A percentile compares a stretch with the other conserved stretches of the same genome.
Evolutionary conservation across 2,329 filamentous ascomycete genomes (phyloP).

Genomic region (Gaeumannomyces tritici): DNA sequence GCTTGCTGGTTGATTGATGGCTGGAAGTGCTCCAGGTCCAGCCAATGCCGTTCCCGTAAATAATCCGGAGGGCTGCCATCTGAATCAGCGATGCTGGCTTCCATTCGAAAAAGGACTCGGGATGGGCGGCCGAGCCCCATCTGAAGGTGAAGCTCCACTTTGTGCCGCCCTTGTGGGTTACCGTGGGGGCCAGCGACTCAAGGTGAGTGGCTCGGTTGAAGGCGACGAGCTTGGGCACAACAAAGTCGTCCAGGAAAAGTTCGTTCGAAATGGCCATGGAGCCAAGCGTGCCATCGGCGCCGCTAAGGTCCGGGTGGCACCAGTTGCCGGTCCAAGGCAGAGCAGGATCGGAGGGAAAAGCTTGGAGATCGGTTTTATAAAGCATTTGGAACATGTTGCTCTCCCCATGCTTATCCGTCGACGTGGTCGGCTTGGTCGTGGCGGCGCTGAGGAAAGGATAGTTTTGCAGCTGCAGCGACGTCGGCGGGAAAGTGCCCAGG

Average conservation of each 20-base stretch:
- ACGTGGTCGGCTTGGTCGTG: not conserved
- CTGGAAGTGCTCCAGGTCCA: not conserved
- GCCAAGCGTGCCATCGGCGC: not conserved
- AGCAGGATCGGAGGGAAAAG: not conserved
- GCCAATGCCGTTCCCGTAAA: not conserved
- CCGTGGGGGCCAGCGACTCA: not conserved
- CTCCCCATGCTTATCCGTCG: not conserved
- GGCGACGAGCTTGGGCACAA: not conserved
- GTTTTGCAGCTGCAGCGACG: not conserved
- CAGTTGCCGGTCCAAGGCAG: not conserved
- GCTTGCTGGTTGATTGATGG: not conserved
- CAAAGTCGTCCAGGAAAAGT: not conserved
- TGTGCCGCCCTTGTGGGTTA: not conserved
- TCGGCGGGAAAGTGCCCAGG: not conserved
- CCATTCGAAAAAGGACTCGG: not conserved
- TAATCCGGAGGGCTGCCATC: not conserved
- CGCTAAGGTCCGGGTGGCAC: not conserved
- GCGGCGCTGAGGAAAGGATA: not conserved
- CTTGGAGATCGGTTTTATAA: not conserved
- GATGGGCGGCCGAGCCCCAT: not conserved
- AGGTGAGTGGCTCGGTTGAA: not conserved
- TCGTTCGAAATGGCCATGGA: not conserved
- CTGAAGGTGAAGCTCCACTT: not conserved
- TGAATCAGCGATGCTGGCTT: not conserved
- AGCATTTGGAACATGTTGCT: not conserved